Evolutionary conservation across 495 filamentous ascomycete species (phyloP).

Genomic region (Xylaria grammica): DNA sequence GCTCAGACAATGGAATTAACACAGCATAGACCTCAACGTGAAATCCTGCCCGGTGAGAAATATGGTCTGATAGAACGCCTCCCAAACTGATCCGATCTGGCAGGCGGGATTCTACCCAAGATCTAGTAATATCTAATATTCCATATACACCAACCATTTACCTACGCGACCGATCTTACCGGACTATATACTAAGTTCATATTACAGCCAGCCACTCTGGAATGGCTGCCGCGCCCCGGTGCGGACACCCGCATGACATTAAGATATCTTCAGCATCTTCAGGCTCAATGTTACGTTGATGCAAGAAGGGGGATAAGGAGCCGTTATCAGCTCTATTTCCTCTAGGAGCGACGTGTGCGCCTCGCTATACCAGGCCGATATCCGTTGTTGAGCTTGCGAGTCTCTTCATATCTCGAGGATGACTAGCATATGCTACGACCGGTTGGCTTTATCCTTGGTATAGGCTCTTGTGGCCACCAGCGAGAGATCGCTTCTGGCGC

Average conservation of each 20-base stretch:
- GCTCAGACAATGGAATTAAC: not conserved
- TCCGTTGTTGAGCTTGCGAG: not conserved
- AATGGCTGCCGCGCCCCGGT: slow-evolving; percentile 6
- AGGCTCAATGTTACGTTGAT: not conserved
- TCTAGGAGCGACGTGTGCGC: not conserved
- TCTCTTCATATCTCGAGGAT: not conserved
- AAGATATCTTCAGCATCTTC: slow-evolving; percentile 4
- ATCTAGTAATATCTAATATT: slow-evolving; percentile 4
- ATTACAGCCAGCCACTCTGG: not conserved
- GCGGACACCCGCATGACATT: slow-evolving; percentile 11
- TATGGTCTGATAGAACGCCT: slow-evolving; percentile 2
- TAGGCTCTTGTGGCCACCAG: not conserved
- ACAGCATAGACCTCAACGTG: not conserved
- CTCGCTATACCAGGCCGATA: not conserved
- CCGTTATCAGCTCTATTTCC: not conserved
- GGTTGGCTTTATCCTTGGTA: not conserved
- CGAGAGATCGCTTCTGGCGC: not conserved
- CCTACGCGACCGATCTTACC: not conserved
- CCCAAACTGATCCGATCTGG: not conserved
- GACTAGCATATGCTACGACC: not conserved
- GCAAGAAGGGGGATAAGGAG: not conserved
- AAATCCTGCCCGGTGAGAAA: not conserved
- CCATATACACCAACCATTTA: not conserved
- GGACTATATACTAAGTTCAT: not conserved
- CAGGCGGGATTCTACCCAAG: not conserved